phyloP scores from a whole-genome alignment of 257 asterid species.

The Solanum okadae region DNA sequence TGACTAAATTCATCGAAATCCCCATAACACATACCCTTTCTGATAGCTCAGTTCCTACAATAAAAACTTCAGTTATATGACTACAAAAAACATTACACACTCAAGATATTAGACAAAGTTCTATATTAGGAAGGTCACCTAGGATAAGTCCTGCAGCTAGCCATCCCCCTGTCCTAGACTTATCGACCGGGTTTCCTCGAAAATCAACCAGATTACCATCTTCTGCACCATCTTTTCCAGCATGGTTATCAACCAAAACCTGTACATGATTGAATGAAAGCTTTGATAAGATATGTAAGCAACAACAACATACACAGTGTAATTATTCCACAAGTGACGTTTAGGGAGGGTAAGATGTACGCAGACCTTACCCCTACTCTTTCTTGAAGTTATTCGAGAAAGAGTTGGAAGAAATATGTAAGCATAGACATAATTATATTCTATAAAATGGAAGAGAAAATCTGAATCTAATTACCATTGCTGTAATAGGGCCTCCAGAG shows the following conservation, averaged over 20 bases:
- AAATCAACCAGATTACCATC: slow-evolving; percentile 45
- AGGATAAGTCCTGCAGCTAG: slow-evolving; percentile 79
- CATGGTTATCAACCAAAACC: slow-evolving; percentile 41
- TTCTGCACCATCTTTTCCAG: slow-evolving; percentile 21
- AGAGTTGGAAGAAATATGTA: background rate
- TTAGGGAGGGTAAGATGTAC: background rate
- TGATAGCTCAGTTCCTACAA: slow-evolving; percentile 68
- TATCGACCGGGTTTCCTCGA: slow-evolving; percentile 65
- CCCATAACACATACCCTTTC: slow-evolving; percentile 90
- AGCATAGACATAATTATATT: background rate
- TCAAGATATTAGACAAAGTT: background rate
- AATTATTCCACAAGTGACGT: background rate
- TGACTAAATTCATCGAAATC: slow-evolving; percentile 75
- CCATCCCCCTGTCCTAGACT: slow-evolving; percentile 79
- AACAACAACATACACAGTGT: background rate
- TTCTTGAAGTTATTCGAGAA: too few relatives aligned
- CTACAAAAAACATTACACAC: background rate
- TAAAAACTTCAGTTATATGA: background rate
- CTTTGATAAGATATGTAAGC: background rate
- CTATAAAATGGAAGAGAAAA: background rate
- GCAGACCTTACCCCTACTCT: background rate
- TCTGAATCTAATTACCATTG: background rate
- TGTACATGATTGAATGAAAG: slow-evolving; percentile 3
- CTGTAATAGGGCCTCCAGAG: background rate
- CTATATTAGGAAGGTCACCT: slow-evolving; percentile 18